Base-by-base conservation (phyloP, 306 rosid species). In the Abrus pulchellus region DNA sequence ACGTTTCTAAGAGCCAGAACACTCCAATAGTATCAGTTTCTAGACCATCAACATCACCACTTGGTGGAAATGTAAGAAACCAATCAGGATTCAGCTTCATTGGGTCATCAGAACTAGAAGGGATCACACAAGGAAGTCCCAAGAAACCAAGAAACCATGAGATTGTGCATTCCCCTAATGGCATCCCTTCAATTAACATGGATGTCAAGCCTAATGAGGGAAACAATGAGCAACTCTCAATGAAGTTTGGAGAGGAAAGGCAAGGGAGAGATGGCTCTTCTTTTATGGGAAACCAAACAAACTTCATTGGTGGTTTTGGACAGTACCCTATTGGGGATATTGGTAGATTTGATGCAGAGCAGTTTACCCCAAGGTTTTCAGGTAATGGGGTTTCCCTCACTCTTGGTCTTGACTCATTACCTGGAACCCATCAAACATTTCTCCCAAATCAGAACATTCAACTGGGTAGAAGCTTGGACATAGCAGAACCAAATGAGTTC, bases 341-440 rank as follows among this genome's bases (percentile, higher is more conserved):
- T 43, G 94, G 86, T 36, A 89, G 99, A 84, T 93, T 88, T 80
- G 95, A 93, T 67, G 84, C 89, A 66, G 99, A 93, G 34, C 97
- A 93, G 28, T 96, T 90, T 80, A 50, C 97, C 40, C 90, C 93
- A 78, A 87, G 97, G 84, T 93, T 87, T 81, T 84, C 97, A 29
- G 96, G 97, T 79, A 92, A 93, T 84, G 89, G 94, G 12, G 97
- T 96, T 45, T 96, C 99, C 3, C 93, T 96, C 77, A 96, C 97
- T 77, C 93, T 96, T 56, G 99, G 99, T 53, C 98, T 96, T 72
- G 97, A 93, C 30, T 85, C 99, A 14, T 44, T 94, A 75, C 86
- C 94, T 7, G 97, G 84, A 5, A 85, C 92, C 3, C 95, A 92
- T 53, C 99, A 93, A 43, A 78, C 72, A 14, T 93, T 96, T 83